Conservation (phyloP, 108 stramenopile species). For the Nitzschia sp. region DNA sequence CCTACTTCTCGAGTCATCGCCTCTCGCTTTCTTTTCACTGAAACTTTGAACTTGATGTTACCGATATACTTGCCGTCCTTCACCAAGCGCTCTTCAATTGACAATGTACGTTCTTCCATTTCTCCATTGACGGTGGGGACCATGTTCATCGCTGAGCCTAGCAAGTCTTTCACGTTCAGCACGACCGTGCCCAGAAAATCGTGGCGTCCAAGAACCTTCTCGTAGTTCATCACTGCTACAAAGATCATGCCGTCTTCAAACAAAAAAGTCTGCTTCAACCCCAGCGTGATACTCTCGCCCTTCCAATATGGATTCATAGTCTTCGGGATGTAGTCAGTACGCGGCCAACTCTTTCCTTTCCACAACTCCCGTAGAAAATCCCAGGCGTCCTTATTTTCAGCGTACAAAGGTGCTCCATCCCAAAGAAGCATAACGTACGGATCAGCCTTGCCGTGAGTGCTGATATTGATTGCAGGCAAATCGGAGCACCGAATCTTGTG, state of each 20-base stretch:
- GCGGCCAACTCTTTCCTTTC: constrained; percentile 27
- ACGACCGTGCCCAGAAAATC: constrained; percentile 57
- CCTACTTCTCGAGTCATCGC: too few relatives aligned
- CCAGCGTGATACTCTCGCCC: constrained; percentile 15
- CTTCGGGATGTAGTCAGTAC: constrained; percentile 35
- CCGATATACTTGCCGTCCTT: constrained; percentile 6
- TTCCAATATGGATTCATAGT: constrained; percentile 37
- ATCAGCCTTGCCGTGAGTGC: constrained; percentile 47
- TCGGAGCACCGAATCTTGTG: constrained; percentile 52
- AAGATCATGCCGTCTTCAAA: constrained; percentile 44
- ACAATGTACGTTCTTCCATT: neutral
- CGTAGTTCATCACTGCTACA: constrained; percentile 55
- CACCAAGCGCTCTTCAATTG: constrained; percentile 11
- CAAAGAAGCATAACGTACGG: constrained; percentile 64
- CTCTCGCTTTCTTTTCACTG: too few relatives aligned
- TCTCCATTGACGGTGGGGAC: neutral
- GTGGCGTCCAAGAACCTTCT: constrained; percentile 36
- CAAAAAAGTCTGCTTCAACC: constrained; percentile 12
- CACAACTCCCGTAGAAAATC: constrained; percentile 33
- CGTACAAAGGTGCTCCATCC: constrained; percentile 34
- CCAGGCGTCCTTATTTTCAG: constrained; percentile 18
- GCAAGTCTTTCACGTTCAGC: constrained; percentile 48
- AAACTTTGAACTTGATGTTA: constrained; percentile 13
- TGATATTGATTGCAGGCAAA: constrained; percentile 61
- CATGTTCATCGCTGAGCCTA: neutral